These are phyloP conservation scores for Fraxinus pennsylvanica DNA, from an alignment of 257 asterid genomes.

Conservation along the genomic window DNA sequence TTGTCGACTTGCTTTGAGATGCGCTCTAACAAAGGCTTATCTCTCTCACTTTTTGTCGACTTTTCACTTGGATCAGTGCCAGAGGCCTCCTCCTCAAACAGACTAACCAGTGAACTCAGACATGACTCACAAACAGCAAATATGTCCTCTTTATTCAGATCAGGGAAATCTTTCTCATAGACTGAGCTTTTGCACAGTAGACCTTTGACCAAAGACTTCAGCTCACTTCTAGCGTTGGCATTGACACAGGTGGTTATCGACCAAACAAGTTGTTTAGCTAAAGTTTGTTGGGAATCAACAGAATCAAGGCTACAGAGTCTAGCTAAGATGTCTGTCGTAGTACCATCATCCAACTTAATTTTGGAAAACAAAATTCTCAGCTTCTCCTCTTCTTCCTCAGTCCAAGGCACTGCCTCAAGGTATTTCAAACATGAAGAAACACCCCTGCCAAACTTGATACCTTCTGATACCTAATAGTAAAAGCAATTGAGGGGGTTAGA, in stretches of 20 bases:
- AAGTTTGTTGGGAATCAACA: conserved; percentile 46
- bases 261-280: conserved; percentile 70
- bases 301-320: conserved; percentile 51
- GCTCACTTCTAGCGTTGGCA: conserved; percentile 69
- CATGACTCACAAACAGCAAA: conserved; percentile 57
- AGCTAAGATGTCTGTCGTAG: conserved; percentile 56
- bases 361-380: conserved; percentile 57
- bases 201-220: conserved; percentile 76
- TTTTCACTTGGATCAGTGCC: conserved; percentile 28
- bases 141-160: conserved; percentile 62
- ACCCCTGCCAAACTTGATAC: conserved; percentile 71
- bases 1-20: conserved; percentile 80
- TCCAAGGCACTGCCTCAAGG: conserved; percentile 94
- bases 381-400: conserved; percentile 94
- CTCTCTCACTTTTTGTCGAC: conserved; percentile 34
- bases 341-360: conserved; percentile 47
- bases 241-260: conserved; percentile 61
- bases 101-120: conserved; percentile 51
- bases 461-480: conserved; percentile 59
- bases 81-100: conserved; percentile 54
- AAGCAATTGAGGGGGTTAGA: conserved; percentile 15
- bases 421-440: conserved; percentile 69
- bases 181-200: conserved; percentile 68
- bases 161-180: conserved; percentile 53
- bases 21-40: conserved; percentile 61